phyloP scores from a whole-genome alignment of 371 early-diverging fungal genomes.

The Fennellomyces sp. region DNA sequence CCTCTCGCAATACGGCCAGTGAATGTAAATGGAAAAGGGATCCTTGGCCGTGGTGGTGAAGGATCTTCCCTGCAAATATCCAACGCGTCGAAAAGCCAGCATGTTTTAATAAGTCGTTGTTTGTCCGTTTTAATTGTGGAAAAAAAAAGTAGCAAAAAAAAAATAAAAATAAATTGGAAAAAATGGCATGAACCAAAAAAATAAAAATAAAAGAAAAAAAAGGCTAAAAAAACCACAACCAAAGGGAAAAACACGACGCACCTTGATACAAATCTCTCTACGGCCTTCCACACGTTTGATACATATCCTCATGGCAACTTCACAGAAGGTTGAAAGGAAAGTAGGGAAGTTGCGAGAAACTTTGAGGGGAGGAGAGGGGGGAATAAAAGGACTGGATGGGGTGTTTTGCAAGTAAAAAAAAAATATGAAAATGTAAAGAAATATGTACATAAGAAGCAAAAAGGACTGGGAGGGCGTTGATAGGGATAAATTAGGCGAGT shows the following conservation, averaged over 20 bases:
- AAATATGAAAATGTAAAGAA: not conserved
- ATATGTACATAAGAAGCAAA: not conserved
- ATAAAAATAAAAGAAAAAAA: not conserved
- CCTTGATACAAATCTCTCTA: not conserved
- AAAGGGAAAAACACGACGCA: not conserved
- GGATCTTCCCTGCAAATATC: not conserved
- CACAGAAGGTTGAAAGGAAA: not conserved
- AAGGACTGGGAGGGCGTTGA: not conserved
- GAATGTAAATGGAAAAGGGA: conserved; percentile 72
- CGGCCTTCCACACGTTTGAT: not conserved
- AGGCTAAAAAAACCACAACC: conserved; percentile 1
- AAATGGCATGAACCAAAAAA: not conserved
- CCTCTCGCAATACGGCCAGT: conserved; percentile 88
- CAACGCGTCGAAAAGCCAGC: not conserved
- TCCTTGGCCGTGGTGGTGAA: not conserved
- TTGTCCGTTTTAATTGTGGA: not conserved
- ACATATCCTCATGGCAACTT: too few species aligned
- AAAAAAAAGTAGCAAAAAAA: not conserved
- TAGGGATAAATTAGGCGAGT: not conserved
- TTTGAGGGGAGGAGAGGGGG: too few species aligned
- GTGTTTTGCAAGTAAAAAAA: too few species aligned
- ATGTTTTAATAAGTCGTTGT: not conserved
- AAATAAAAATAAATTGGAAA: not conserved
- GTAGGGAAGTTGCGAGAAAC: too few species aligned
- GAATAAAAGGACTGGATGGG: too few species aligned